Percentiles rank a stretch among this genome's conserved stretches.
Evolutionary conservation across 2,329 filamentous ascomycete genomes (phyloP).

Genomic region (Fusarium longipes): DNA sequence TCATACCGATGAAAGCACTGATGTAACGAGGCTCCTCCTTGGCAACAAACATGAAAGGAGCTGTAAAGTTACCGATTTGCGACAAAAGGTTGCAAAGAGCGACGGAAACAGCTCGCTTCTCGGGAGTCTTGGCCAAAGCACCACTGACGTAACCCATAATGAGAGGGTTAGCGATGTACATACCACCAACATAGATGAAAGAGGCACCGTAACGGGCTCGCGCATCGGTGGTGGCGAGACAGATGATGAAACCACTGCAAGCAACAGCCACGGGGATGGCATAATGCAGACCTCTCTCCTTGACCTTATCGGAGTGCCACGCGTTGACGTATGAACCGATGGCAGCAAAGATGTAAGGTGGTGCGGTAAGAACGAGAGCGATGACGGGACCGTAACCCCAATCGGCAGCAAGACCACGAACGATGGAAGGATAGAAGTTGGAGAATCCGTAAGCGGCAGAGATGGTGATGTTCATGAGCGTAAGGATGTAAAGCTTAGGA

Average conservation of each 20-base stretch:
- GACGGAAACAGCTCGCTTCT: conserved; percentile 20
- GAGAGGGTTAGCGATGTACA: conserved; percentile 24
- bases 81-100: conserved; percentile 12
- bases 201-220: conserved; percentile 17
- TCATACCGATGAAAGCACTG: conserved; percentile 24
- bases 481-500: conserved; percentile 21
- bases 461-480: conserved; percentile 20
- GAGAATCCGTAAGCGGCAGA: conserved; percentile 21
- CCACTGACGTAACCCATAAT: conserved; percentile 25
- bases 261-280: conserved; percentile 10
- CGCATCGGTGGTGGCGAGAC: neutral
- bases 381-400: conserved; percentile 22
- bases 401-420: conserved; percentile 7
- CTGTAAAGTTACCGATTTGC: conserved; percentile 19
- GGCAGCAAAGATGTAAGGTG: conserved; percentile 15
- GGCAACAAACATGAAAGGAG: conserved; percentile 16
- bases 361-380: conserved; percentile 11
- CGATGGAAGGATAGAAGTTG: conserved; percentile 19
- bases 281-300: conserved; percentile 13
- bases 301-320: conserved; percentile 25
- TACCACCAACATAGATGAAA: conserved; percentile 3
- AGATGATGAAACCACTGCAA: conserved; percentile 14
- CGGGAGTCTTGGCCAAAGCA: conserved; percentile 7
- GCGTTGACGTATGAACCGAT: conserved; percentile 21
- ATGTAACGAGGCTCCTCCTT: conserved; percentile 21